Conservation (phyloP, 1,139 yeast species). For the Trichomonascaceae sp. region DNA sequence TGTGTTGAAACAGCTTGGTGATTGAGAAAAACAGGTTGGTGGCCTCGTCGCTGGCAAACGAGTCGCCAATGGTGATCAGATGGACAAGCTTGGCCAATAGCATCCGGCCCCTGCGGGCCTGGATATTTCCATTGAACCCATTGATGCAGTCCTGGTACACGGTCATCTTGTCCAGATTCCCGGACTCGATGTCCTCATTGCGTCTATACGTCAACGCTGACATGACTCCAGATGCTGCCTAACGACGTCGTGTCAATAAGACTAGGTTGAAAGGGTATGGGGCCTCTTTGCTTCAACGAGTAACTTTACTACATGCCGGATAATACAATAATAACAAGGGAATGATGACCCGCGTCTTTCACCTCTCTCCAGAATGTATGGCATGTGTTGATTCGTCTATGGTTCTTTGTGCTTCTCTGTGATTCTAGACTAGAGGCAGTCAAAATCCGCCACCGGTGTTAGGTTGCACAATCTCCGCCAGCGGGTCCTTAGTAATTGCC, state of each 20-base stretch:
- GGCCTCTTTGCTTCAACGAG: too few species aligned
- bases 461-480: too few species aligned
- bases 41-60: conserved; percentile 79
- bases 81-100: conserved; percentile 55
- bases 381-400: too few species aligned
- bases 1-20: conserved; percentile 89
- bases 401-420: too few species aligned
- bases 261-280: too few species aligned
- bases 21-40: conserved; percentile 88
- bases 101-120: conserved; percentile 74
- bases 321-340: too few species aligned
- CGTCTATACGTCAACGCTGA: conserved; percentile 74
- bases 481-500: too few species aligned
- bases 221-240: conserved; percentile 29
- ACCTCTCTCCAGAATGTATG: too few species aligned
- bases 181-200: conserved; percentile 61
- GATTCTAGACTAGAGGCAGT: too few species aligned
- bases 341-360: too few species aligned
- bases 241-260: background rate
- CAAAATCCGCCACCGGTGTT: too few species aligned
- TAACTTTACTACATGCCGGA: too few species aligned
- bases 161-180: conserved; percentile 87
- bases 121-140: conserved; percentile 82
- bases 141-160: conserved; percentile 92
- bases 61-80: conserved; percentile 71